Base-by-base conservation (phyloP, 164 flowering plant species). In the Nymphaea thermarum region DNA sequence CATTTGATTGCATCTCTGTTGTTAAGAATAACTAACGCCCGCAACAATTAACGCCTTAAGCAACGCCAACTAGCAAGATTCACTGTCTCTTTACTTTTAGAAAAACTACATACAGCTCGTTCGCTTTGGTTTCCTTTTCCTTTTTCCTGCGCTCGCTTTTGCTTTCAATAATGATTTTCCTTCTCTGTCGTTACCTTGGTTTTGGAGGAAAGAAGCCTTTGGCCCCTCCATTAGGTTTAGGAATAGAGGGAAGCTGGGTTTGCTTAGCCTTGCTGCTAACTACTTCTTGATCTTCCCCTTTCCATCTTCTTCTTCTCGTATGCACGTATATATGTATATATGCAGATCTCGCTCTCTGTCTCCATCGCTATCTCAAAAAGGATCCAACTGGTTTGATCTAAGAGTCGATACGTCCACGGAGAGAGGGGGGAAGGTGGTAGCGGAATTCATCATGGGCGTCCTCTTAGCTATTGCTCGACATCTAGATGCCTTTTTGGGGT, bases 401-500 rank as follows among this genome's bases (percentile, higher is more conserved):
- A 51, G 55, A 47, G 55, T 47, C 12, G 55, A 7, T 47, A 12
- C 55, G 11, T 47, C 55, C 2, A 25, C 0, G 55, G 12, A 47
- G 55, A 7, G 3, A 47, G 3, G 11, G 4, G 3, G 12, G 55
- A 47, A 12, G 12, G 55, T 2, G 12, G 55, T 47, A 12, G 12
- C 11, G 5, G 12, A 12, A 15, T 41, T 11, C 11, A 44, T 2
- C 59, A 90, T 90, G 96, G 93, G 89, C 67, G 66, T 85, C 66
- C 73, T 86, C n/a, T 82, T 82, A 73, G 80, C 85, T 2, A 64
- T 87, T 3, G 85, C 85, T 3, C 80, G 86, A 51, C 75, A 78
- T 73, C 55, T 87, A 62, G 93, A 91, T 76, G 64, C 90, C 14
- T 44, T 89, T 3, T 16, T 87, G 11, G 90, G 93, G 97, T 91